Evolutionary conservation across 2,329 filamentous ascomycete genomes (phyloP).

Genomic region (Truncatella angustata): DNA sequence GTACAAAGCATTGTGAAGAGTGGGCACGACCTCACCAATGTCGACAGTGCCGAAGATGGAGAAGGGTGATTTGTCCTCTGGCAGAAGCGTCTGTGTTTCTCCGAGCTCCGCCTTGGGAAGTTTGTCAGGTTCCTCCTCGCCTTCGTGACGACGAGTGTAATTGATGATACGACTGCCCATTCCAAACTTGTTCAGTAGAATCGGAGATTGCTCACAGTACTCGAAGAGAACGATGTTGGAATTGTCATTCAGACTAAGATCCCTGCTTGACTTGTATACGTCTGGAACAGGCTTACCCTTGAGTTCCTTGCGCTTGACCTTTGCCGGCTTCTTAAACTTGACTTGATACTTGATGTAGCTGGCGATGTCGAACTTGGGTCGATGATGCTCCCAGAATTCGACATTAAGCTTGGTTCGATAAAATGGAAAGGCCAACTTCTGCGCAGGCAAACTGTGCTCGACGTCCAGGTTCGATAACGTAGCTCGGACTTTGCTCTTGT

Average conservation of each 20-base stretch:
- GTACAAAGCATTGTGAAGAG: slow-evolving; percentile 94
- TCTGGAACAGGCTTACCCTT: slow-evolving; percentile 77
- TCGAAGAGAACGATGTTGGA: slow-evolving; percentile 85
- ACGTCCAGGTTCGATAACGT: slow-evolving; percentile 89
- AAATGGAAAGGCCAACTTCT: slow-evolving; percentile 92
- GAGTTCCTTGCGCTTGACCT: slow-evolving; percentile 77
- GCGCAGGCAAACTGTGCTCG: slow-evolving; percentile 89
- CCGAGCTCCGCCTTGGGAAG: slow-evolving; percentile 82
- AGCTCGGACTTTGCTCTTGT: slow-evolving; percentile 91
- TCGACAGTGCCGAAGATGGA: slow-evolving; percentile 92
- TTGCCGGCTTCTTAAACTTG: slow-evolving; percentile 50
- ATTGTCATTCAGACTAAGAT: slow-evolving; percentile 85
- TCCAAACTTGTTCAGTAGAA: slow-evolving; percentile 90
- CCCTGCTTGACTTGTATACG: slow-evolving; percentile 75
- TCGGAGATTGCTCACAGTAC: slow-evolving; percentile 92
- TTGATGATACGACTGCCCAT: slow-evolving; percentile 97
- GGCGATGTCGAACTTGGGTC: slow-evolving; percentile 68
- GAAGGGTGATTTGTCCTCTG: slow-evolving; percentile 94
- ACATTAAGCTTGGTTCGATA: slow-evolving; percentile 82
- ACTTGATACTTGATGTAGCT: slow-evolving; percentile 37
- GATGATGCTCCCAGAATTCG: slow-evolving; percentile 66
- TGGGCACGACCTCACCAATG: slow-evolving; percentile 84
- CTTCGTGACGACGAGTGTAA: slow-evolving; percentile 86
- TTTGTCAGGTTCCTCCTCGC: slow-evolving; percentile 68
- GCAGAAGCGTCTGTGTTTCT: slow-evolving; percentile 82